Conservation (phyloP, 75 land plant genomes). For the Ceratopteris richardii region DNA sequence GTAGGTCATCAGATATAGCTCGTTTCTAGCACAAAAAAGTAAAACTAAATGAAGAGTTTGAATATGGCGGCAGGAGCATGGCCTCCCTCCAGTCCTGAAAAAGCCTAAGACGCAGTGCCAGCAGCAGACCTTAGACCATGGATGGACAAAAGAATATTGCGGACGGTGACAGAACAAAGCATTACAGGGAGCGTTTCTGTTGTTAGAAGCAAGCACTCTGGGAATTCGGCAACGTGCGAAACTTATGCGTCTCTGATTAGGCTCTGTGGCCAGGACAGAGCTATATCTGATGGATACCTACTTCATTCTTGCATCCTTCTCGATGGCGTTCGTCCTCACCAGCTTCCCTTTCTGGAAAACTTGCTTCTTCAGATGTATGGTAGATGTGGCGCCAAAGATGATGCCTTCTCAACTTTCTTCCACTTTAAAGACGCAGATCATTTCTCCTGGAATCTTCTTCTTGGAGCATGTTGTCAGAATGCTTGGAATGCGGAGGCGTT, state of each 20-base stretch:
- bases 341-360: slow-evolving; percentile 5
- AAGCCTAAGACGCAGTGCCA: too few relatives aligned
- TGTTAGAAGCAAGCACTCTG: too few relatives aligned
- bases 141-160: too few relatives aligned
- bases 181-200: too few relatives aligned
- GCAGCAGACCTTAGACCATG: too few relatives aligned
- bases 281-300: background rate
- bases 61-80: too few relatives aligned
- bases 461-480: slow-evolving; percentile 4
- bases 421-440: background rate
- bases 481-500: slow-evolving; percentile 6
- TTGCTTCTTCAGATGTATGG: slow-evolving; percentile 8
- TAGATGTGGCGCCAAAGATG: slow-evolving; percentile 1
- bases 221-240: too few relatives aligned
- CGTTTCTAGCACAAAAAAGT: too few relatives aligned
- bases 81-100: too few relatives aligned
- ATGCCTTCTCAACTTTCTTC: background rate
- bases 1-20: too few relatives aligned
- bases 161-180: too few relatives aligned
- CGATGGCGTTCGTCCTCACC: background rate
- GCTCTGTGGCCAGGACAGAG: background rate
- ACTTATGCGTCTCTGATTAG: background rate
- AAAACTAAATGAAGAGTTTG: too few relatives aligned
- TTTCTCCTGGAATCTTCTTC: slow-evolving; percentile 5
- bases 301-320: background rate